A percentile compares a stretch with the other conserved stretches of the same genome.
These are phyloP conservation scores for Cucumis variabilis DNA, from an alignment of 331 rosid species.

Conservation along the genomic window DNA sequence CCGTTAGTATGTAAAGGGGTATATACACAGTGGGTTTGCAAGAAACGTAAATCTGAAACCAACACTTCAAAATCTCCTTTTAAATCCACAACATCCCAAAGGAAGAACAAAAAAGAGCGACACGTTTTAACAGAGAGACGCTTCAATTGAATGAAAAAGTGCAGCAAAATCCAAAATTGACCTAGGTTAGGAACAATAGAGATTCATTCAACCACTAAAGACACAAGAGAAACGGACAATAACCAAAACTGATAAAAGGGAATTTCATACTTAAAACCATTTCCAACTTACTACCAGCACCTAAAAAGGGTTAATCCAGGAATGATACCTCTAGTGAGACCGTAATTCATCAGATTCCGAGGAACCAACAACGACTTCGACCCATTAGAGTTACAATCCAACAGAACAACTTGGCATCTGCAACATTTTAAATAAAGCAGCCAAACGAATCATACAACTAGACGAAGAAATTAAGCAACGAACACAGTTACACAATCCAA, in stretches of 20 bases:
- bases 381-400: slow-evolving; percentile 45
- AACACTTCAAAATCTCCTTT: not conserved
- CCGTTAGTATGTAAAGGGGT: not conserved
- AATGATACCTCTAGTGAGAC: slow-evolving; percentile 45
- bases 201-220: not conserved
- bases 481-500: not conserved
- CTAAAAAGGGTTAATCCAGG: not conserved
- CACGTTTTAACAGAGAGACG: not conserved
- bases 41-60: slow-evolving; percentile 6
- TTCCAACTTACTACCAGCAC: not conserved
- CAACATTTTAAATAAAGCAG: slow-evolving; percentile 25
- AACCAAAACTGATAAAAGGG: not conserved
- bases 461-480: not conserved
- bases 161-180: slow-evolving; percentile 12
- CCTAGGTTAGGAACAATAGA: not conserved
- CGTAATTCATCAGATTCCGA: slow-evolving; percentile 48
- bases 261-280: not conserved
- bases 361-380: slow-evolving; percentile 43
- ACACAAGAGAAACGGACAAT: slow-evolving; percentile 8
- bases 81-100: not conserved
- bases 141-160: slow-evolving; percentile 10
- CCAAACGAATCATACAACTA: not conserved
- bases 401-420: slow-evolving; percentile 61
- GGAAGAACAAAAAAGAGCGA: not conserved
- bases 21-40: not conserved